Evolutionary conservation across 345 rosid species (phyloP).

Genomic region (Trapa incisa): DNA sequence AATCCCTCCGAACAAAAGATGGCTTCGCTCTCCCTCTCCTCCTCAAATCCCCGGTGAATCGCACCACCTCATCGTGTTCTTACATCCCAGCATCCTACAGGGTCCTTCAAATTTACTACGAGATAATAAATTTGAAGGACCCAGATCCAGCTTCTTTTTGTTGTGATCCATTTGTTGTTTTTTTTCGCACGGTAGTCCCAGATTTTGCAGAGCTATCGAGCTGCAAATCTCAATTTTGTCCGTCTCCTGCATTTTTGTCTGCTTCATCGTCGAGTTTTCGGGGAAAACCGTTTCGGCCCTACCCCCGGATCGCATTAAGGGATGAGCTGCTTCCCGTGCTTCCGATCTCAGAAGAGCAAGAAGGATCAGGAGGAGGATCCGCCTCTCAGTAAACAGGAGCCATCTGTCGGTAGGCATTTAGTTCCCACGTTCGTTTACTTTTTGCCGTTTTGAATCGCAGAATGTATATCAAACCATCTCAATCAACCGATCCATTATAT

Average conservation of each 20-base stretch:
- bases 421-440: no score
- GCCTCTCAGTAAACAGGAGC: neutral
- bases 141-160: conserved; percentile 11
- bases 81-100: conserved; percentile 13
- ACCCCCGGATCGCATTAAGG: neutral
- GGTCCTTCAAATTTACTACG: conserved; percentile 34
- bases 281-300: neutral
- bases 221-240: no score
- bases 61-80: neutral
- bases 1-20: no score
- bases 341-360: conserved; percentile 21
- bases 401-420: no score
- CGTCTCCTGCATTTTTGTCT: neutral
- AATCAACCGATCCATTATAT: no score
- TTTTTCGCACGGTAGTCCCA: neutral
- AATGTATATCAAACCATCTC: no score
- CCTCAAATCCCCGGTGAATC: no score
- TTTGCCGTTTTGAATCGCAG: no score
- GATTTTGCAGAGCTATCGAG: no score
- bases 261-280: no score
- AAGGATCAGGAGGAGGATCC: conserved; percentile 13
- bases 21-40: no score
- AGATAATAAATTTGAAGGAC: conserved; percentile 24
- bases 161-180: neutral
- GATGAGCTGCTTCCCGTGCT: conserved; percentile 80